A percentile compares a stretch with the other conserved stretches of the same genome.
These are phyloP conservation scores for Russula sp. DNA, from an alignment of 768 basidiomycete genomes.

Conservation along the genomic window DNA sequence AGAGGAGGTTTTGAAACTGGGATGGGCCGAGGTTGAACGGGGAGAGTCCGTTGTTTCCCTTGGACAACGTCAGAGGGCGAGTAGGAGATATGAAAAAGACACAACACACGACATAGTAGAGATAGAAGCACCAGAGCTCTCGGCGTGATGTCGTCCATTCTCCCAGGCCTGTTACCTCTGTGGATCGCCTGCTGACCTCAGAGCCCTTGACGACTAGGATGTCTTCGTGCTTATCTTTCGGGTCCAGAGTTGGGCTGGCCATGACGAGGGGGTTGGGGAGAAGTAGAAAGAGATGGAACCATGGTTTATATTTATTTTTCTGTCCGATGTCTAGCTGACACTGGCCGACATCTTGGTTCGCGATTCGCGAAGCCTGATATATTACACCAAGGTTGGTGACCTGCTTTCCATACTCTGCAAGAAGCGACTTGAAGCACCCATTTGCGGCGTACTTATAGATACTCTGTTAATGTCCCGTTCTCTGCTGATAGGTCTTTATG, in stretches of 20 bases:
- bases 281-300: constrained; percentile 87
- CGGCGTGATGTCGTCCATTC: constrained; percentile 24
- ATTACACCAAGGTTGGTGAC: too few species aligned
- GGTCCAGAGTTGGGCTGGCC: constrained; percentile 27
- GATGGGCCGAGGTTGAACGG: constrained; percentile 71
- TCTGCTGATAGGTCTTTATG: too few species aligned
- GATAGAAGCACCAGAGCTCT: constrained; percentile 52
- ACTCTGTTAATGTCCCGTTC: too few species aligned
- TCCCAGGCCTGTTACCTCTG: background rate
- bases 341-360: background rate
- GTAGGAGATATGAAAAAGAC: too few species aligned
- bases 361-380: background rate
- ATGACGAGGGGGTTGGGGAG: constrained; percentile 78
- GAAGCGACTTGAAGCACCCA: too few species aligned
- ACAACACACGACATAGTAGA: constrained; percentile 45
- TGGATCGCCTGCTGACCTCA: too few species aligned
- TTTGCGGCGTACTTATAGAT: too few species aligned
- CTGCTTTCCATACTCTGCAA: too few species aligned
- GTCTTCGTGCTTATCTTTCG: background rate
- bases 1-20: constrained; percentile 69
- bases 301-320: constrained; percentile 34
- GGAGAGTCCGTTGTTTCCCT: constrained; percentile 64
- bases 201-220: background rate
- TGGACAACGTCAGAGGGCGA: background rate
- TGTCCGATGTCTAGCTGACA: constrained; percentile 42